phyloP scores from a whole-genome alignment of 1,139 yeast species.

The Taiozyma sp. region DNA sequence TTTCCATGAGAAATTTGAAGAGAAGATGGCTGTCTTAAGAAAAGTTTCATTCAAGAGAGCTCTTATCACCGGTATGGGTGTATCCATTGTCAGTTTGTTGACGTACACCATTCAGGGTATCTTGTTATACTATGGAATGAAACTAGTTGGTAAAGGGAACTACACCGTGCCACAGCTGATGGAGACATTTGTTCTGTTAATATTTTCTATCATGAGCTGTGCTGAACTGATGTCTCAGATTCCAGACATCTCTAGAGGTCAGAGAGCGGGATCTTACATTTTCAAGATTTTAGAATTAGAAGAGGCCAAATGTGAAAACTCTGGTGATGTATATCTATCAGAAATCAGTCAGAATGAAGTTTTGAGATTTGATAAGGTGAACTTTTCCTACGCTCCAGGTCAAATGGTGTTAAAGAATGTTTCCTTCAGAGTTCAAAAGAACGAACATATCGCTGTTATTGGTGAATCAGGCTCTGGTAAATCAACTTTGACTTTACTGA shows the following conservation, averaged over 20 bases:
- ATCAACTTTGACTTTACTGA: conserved; percentile 55
- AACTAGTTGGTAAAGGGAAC: conserved; percentile 50
- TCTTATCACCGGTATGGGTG: conserved; percentile 51
- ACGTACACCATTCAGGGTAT: conserved; percentile 63
- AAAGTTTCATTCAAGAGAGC: conserved; percentile 45
- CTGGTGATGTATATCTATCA: conserved; percentile 23
- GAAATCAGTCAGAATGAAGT: conserved; percentile 15
- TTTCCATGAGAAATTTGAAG: conserved; percentile 38
- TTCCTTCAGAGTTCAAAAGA: conserved; percentile 36
- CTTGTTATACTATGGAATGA: conserved; percentile 72
- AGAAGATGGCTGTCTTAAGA: conserved; percentile 27
- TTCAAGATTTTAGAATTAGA: conserved; percentile 38
- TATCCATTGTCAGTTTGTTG: conserved; percentile 51
- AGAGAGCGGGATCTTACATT: conserved; percentile 60
- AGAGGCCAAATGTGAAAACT: conserved; percentile 27
- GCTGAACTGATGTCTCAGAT: conserved; percentile 54
- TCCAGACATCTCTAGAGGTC: conserved; percentile 77
- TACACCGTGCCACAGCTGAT: conserved; percentile 56
- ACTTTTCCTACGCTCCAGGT: conserved; percentile 40
- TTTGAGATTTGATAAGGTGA: conserved; percentile 38
- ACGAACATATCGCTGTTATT: conserved; percentile 56
- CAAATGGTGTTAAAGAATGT: conserved; percentile 34
- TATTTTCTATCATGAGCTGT: conserved; percentile 69
- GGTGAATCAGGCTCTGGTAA: conserved; percentile 85
- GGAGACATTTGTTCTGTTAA: conserved; percentile 64